Base-by-base conservation (phyloP, 192 early-diverging fungal species). In the Podila horticola region DNA sequence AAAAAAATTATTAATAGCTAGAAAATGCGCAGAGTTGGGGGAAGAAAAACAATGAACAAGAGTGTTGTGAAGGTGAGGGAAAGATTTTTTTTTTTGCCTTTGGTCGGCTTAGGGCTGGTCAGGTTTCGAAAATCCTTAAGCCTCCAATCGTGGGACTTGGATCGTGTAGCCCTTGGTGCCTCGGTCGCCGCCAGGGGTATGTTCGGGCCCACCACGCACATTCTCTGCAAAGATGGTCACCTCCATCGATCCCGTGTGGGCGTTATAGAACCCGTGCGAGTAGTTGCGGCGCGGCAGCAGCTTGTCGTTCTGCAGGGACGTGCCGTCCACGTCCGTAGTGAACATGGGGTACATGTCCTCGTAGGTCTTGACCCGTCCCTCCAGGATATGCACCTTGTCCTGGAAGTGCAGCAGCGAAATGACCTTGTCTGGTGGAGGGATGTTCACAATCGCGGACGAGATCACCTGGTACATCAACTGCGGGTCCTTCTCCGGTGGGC, bases 401-500 rank as follows among this genome's bases (percentile, higher is more conserved):
- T 81, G 77, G 71, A 81, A 81, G 51, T 81, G 77, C 62, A 81
- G 33, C 62, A 81, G 28, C 15, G 45, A 59, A 58, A 81, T 81
- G 3, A 81, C 77, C 1, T 66, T 66, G 31, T 81, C 77, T 9
- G 77, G 77, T 67, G 77, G 77, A 31, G 77, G 77, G 49, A 72
- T 81, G 75, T 94, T 94, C 74, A 92, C 90, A 74, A 96, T 96
- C 15, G 93, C 95, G 49, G 89, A 91, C 4, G 95, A 94, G 57
- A 95, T 88, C 29, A 96, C 86, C 82, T 96, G 94, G 62, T 88
- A 88, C 95, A 96, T 96, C 55, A 90, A 83, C 13, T 92, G 87
- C 36, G 84, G 89, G 67, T 96, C 94, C 10, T 79, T 75, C 74
- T 91, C 88, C 4, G 48, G 89, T 82, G 67, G 89, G 13, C 65